Base-by-base conservation (phyloP, 192 early-diverging fungal species). In the Globomyces pollinis-pini region DNA sequence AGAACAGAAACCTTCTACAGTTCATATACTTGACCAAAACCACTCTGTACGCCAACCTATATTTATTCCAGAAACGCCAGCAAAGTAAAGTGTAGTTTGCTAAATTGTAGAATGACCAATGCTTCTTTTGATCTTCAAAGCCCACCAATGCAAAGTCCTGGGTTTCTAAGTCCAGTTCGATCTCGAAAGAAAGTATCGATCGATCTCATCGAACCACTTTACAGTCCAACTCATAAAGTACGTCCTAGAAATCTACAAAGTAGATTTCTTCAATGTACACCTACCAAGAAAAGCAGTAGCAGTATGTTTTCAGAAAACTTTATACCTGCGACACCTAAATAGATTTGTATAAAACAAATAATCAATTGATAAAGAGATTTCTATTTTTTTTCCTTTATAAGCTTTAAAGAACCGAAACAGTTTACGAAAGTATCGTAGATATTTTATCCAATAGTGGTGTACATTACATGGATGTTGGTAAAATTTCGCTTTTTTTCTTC, bases 1-100 rank as follows among this genome's bases (percentile, higher is more conserved):
- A n/a, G n/a, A n/a, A n/a, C n/a, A n/a, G n/a, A n/a, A n/a, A n/a
- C n/a, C n/a, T n/a, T n/a, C n/a, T n/a, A n/a, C n/a, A n/a, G n/a
- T n/a, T n/a, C n/a, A n/a, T n/a, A n/a, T n/a, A n/a, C n/a, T n/a
- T n/a, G n/a, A n/a, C n/a, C n/a, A n/a, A n/a, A n/a, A n/a, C n/a
- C n/a, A n/a, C n/a, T n/a, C n/a, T n/a, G n/a, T n/a, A n/a, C n/a
- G n/a, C n/a, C n/a, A n/a, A n/a, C 6, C 21, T 4, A 15, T 55
- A 7, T 55, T 28, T 28, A 55, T 55, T 8, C 53, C 53, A 35
- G 53, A 55, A n/a, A 55, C 53, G 6, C 53, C 53, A 4, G 20
- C 32, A 11, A 55, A 55, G 29, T 28, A 20, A 35, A 20, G 20
- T n/a, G 38, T 20, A 39, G 38, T n/a, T 39, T 15, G 15, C 15